phyloP scores from a whole-genome alignment of 2,329 filamentous ascomycete species.

The Scedosporium dehoogii region DNA sequence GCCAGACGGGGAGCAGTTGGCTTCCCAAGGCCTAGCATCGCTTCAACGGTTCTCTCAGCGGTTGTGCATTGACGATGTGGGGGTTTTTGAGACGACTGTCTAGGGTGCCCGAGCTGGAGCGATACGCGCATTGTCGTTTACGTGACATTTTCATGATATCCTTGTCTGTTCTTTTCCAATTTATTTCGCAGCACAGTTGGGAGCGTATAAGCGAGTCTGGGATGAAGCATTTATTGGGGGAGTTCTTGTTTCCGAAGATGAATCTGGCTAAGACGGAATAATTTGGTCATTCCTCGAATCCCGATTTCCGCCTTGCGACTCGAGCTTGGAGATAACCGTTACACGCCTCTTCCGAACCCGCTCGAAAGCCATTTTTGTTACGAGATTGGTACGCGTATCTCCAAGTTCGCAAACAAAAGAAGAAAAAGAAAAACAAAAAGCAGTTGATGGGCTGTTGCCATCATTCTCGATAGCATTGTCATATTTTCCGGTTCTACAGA shows the following conservation, averaged over 20 bases:
- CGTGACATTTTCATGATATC: conserved; percentile 1
- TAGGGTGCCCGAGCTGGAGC: neutral
- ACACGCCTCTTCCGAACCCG: neutral
- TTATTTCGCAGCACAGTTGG: neutral
- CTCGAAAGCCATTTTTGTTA: neutral
- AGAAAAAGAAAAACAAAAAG: no score
- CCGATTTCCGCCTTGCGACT: neutral
- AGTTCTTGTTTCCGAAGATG: neutral
- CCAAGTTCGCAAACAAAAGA: neutral
- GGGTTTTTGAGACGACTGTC: neutral
- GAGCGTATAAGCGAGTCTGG: neutral
- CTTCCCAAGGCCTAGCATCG: neutral
- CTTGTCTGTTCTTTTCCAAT: neutral
- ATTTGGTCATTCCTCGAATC: neutral
- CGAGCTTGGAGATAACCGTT: neutral
- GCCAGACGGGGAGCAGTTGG: neutral
- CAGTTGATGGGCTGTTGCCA: no score
- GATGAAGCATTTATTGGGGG: neutral
- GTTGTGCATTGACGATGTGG: neutral
- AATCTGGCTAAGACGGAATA: neutral
- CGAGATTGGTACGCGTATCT: neutral
- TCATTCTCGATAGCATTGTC: no score
- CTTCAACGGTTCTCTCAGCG: neutral
- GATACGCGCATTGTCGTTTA: neutral
- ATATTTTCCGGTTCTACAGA: no score